A percentile compares a stretch with the other conserved stretches of the same genome.
phyloP scores from a whole-genome alignment of 768 basidiomycete species.

The Kwoniella sp. region DNA sequence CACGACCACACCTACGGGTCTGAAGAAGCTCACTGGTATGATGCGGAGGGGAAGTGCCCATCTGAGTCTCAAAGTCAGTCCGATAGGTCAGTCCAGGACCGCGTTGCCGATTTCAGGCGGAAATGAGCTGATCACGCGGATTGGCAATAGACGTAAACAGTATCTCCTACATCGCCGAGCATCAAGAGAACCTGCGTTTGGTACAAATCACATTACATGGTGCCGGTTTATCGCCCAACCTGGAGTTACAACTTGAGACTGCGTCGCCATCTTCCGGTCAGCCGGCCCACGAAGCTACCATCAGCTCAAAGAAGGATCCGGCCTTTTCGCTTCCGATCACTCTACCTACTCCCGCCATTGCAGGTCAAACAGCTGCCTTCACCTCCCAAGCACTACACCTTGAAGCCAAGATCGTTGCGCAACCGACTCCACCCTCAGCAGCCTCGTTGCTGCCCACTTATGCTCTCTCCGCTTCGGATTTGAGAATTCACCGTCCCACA shows the following conservation, averaged over 20 bases:
- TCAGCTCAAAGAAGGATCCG: conserved; percentile 26
- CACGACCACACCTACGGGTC: conserved; percentile 5
- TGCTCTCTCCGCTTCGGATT: conserved; percentile 40
- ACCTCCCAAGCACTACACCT: conserved; percentile 24
- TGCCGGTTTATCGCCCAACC: conserved; percentile 17
- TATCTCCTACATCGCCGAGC: conserved; percentile 68
- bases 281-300: conserved; percentile 17
- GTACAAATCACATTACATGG: conserved; percentile 72
- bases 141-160: conserved; percentile 39
- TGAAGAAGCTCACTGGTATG: conserved; percentile 21
- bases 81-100: conserved; percentile 14
- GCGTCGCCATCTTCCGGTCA: neutral
- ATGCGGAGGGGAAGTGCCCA: conserved; percentile 21
- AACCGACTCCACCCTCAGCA: conserved; percentile 23
- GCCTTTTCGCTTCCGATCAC: conserved; percentile 17
- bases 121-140: too few species aligned
- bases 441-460: conserved; percentile 21
- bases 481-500: conserved; percentile 28
- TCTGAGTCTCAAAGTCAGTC: conserved; percentile 4
- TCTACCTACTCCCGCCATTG: conserved; percentile 30
- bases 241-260: conserved; percentile 27
- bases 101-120: too few species aligned
- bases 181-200: conserved; percentile 81
- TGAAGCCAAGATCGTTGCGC: conserved; percentile 39
- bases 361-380: conserved; percentile 30